Conservation (phyloP, 1,139 yeast species). For the Suhomyces kunorum region DNA sequence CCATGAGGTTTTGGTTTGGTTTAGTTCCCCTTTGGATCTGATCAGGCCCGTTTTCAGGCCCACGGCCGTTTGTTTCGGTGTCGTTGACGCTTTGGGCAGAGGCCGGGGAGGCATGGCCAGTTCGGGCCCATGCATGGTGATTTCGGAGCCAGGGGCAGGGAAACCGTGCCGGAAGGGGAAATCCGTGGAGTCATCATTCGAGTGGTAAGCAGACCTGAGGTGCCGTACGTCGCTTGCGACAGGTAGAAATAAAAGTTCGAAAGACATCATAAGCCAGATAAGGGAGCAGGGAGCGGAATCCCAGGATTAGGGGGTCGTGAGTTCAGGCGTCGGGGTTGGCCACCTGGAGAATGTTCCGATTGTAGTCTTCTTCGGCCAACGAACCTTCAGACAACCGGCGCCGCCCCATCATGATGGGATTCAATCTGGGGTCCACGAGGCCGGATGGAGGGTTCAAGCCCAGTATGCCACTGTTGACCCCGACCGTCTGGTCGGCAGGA, state of each 20-base stretch:
- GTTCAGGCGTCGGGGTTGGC: conserved; percentile 60
- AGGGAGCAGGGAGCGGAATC: neutral
- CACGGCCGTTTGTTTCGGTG: no score
- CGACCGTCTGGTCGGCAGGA: conserved; percentile 48
- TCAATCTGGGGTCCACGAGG: conserved; percentile 55
- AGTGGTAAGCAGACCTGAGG: no score
- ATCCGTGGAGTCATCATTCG: no score
- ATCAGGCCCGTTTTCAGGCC: no score
- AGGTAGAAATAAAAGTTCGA: conserved; percentile 10
- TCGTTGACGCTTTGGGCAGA: no score
- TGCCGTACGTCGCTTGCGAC: no score
- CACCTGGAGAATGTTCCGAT: conserved; percentile 69
- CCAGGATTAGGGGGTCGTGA: conserved; percentile 1
- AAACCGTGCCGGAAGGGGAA: no score
- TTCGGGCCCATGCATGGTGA: no score
- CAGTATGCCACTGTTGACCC: conserved; percentile 16
- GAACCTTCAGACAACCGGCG: conserved; percentile 74
- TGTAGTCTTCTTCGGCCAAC: conserved; percentile 77
- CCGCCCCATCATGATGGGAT: conserved; percentile 72
- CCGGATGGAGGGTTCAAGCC: conserved; percentile 17
- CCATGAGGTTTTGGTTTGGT: no score
- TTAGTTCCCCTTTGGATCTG: no score
- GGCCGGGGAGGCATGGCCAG: no score
- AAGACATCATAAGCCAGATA: conserved; percentile 5
- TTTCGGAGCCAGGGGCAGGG: no score